Evolutionary conservation across 2,329 filamentous ascomycete genomes (phyloP).

Genomic region (Xylaria hypoxylon): DNA sequence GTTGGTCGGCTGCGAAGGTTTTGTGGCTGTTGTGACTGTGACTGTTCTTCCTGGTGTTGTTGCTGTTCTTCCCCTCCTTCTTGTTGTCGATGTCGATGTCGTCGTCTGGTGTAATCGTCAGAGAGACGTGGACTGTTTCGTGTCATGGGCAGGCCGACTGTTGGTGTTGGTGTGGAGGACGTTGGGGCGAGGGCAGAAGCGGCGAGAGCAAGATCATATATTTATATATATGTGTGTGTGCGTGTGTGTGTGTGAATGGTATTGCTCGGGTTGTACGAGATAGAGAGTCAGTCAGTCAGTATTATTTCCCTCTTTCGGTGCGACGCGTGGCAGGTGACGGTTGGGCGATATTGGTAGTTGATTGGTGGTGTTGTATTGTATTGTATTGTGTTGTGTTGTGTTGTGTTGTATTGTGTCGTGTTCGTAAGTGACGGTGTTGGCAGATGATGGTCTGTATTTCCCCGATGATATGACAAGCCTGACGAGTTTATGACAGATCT

Average conservation of each 20-base stretch:
- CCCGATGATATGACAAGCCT: conserved; percentile 5
- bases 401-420: conserved; percentile 21
- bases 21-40: background rate
- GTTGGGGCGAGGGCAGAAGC: conserved; percentile 2
- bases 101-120: conserved; percentile 47
- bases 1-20: conserved; percentile 39
- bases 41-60: background rate
- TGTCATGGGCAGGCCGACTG: conserved; percentile 45
- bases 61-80: background rate
- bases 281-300: background rate
- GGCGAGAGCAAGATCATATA: conserved; percentile 7
- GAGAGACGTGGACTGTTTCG: conserved; percentile 47
- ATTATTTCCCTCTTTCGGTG: conserved; percentile 4
- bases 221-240: background rate
- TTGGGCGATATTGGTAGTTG: conserved; percentile 29
- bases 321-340: conserved; percentile 37
- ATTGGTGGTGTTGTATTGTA: conserved; percentile 6
- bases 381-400: conserved; percentile 7
- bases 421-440: conserved; percentile 17
- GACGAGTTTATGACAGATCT: conserved; percentile 3
- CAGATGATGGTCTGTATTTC: conserved; percentile 21
- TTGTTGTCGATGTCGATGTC: conserved; percentile 19
- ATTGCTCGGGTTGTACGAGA: background rate
- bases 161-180: conserved; percentile 1
- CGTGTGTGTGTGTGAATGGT: background rate